Percentiles rank a stretch among this genome's conserved stretches.
phyloP scores from a whole-genome alignment of 129 eudicot genomes.

The Ambrosia artemisiifolia region DNA sequence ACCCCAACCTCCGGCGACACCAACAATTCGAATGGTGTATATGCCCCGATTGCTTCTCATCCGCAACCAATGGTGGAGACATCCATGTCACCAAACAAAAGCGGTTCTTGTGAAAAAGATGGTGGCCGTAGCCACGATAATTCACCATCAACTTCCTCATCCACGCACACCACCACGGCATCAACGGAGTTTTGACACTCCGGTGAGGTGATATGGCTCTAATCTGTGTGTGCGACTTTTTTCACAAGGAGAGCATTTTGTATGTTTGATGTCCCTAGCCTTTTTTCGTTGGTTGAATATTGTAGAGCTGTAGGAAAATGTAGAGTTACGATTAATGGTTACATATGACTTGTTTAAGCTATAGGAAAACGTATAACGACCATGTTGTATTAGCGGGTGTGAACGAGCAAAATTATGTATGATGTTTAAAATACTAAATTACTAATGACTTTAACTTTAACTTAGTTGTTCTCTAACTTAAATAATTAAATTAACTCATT shows the following conservation, averaged over 20 bases:
- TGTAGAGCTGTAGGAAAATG: slow-evolving; percentile 19
- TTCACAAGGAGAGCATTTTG: slow-evolving; percentile 22
- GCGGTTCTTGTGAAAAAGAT: slow-evolving; percentile 26
- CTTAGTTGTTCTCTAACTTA: no score
- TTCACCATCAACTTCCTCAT: slow-evolving; percentile 65
- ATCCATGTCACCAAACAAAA: slow-evolving; percentile 26
- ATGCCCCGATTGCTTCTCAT: slow-evolving; percentile 60
- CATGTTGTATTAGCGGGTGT: not conserved
- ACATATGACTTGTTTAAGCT: slow-evolving; percentile 5
- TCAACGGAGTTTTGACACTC: slow-evolving; percentile 39
- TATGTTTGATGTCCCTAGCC: not conserved
- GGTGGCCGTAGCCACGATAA: slow-evolving; percentile 38
- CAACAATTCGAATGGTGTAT: slow-evolving; percentile 42
- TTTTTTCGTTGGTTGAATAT: slow-evolving; percentile 18
- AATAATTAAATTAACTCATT: no score
- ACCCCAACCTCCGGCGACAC: slow-evolving; percentile 50
- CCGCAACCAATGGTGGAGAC: slow-evolving; percentile 27
- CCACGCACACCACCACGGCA: slow-evolving; percentile 60
- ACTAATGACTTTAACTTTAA: no score
- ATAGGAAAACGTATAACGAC: no score
- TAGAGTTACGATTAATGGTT: slow-evolving; percentile 21
- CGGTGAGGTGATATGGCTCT: not conserved
- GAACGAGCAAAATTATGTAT: no score
- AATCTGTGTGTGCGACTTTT: slow-evolving; percentile 25
- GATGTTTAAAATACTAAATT: no score